Evolutionary conservation across 805 yeast genomes (phyloP).

Genomic region (Metschnikowia shivogae): DNA sequence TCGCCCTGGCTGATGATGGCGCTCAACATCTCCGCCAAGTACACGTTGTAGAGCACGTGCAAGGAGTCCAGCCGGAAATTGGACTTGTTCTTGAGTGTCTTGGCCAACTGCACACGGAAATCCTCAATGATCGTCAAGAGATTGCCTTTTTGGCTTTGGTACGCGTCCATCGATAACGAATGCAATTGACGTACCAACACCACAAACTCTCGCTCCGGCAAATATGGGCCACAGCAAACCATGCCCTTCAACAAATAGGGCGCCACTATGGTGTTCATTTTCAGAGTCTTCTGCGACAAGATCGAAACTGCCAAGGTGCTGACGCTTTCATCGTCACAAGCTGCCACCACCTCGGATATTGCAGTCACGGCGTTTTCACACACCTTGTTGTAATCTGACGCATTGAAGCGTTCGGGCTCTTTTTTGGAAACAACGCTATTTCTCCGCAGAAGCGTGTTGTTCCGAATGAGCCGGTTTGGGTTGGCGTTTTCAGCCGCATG

Average conservation of each 20-base stretch:
- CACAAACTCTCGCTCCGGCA: conserved; percentile 64
- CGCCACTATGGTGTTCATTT: conserved; percentile 49
- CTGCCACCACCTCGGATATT: conserved; percentile 58
- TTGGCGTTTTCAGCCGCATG: conserved; percentile 4
- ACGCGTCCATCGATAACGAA: conserved; percentile 44
- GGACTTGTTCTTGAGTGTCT: conserved; percentile 32
- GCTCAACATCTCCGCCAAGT: conserved; percentile 62
- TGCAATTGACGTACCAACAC: conserved; percentile 58
- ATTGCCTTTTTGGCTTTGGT: conserved; percentile 35
- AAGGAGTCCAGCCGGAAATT: not conserved
- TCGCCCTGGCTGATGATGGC: conserved; percentile 77
- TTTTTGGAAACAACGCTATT: conserved; percentile 3
- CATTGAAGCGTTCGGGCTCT: conserved; percentile 15
- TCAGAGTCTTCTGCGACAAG: conserved; percentile 67
- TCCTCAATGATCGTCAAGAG: conserved; percentile 40
- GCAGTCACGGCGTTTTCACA: conserved; percentile 69
- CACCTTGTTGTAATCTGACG: conserved; percentile 34
- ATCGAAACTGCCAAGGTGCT: conserved; percentile 76
- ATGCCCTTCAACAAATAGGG: conserved; percentile 56
- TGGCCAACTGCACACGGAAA: conserved; percentile 49
- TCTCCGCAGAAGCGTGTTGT: conserved; percentile 9
- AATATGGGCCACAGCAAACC: conserved; percentile 55
- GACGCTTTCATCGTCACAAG: conserved; percentile 67
- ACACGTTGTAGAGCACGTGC: conserved; percentile 47
- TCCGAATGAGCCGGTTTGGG: conserved; percentile 12